These are phyloP conservation scores for Russula compacta DNA, from an alignment of 768 basidiomycete genomes.

Conservation along the genomic window DNA sequence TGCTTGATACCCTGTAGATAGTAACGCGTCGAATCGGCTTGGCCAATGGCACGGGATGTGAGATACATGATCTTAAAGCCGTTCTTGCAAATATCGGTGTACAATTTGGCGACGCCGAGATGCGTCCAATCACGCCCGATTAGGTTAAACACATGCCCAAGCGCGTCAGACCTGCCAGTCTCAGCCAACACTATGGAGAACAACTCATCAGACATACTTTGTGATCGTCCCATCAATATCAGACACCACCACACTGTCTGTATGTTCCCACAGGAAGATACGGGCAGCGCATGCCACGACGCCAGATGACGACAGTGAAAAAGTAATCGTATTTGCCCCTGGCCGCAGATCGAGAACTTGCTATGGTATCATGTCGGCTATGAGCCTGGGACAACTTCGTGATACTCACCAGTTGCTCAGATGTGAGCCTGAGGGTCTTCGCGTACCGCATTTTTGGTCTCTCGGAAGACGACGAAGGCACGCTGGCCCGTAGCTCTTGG, in stretches of 20 bases:
- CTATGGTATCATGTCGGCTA: constrained; percentile 31
- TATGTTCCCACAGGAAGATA: constrained; percentile 94
- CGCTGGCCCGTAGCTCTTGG: not conserved
- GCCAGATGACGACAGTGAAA: constrained; percentile 81
- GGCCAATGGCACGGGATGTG: constrained; percentile 93
- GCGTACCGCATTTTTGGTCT: constrained; percentile 52
- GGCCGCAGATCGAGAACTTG: constrained; percentile 78
- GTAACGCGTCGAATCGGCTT: constrained; percentile 92
- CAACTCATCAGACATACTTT: constrained; percentile 46
- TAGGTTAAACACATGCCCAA: constrained; percentile 95
- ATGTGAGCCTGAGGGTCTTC: constrained; percentile 87
- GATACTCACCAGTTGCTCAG: constrained; percentile 79
- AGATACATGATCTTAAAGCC: constrained; percentile 98
- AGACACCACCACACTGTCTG: constrained; percentile 83
- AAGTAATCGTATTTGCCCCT: constrained; percentile 87
- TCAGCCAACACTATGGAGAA: not conserved
- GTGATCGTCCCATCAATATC: constrained; percentile 99
- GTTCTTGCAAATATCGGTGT: constrained; percentile 90
- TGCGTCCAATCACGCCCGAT: constrained; percentile 99
- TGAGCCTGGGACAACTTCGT: not conserved
- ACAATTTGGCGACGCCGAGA: constrained; percentile 91
- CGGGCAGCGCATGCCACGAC: constrained; percentile 80
- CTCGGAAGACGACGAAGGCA: not conserved
- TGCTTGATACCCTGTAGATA: constrained; percentile 94
- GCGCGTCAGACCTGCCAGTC: constrained; percentile 71